Percentiles rank a stretch among this genome's conserved stretches.
These are phyloP conservation scores for Hypholoma sublateritium DNA, from an alignment of 768 basidiomycete genomes.

Conservation along the genomic window DNA sequence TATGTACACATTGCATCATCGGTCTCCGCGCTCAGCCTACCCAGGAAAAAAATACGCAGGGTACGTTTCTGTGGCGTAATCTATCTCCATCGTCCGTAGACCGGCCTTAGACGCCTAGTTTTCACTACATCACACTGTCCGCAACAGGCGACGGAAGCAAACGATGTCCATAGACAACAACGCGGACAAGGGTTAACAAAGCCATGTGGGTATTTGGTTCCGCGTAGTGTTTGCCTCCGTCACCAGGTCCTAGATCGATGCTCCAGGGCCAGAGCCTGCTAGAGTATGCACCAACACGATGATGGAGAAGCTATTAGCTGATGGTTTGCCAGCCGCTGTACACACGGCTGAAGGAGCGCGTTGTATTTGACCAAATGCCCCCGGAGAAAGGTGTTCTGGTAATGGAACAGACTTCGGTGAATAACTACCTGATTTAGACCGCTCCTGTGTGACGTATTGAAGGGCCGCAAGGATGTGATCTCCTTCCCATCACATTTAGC, in stretches of 20 bases:
- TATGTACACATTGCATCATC: too few species aligned
- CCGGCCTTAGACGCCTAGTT: too few species aligned
- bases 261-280: background rate
- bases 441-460: too few species aligned
- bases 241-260: background rate
- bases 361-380: background rate
- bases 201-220: constrained; percentile 8
- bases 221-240: background rate
- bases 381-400: background rate
- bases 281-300: background rate
- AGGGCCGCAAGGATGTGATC: too few species aligned
- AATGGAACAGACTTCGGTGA: background rate
- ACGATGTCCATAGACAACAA: constrained; percentile 26
- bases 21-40: too few species aligned
- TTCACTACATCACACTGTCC: too few species aligned
- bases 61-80: too few species aligned
- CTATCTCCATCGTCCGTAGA: too few species aligned
- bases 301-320: too few species aligned
- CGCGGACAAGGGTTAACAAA: constrained; percentile 11
- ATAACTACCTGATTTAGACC: background rate
- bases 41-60: too few species aligned
- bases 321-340: too few species aligned
- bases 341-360: background rate
- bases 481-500: too few species aligned
- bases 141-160: constrained; percentile 32